Base-by-base conservation (phyloP, 306 rosid genomes). In the Senna tora region DNA sequence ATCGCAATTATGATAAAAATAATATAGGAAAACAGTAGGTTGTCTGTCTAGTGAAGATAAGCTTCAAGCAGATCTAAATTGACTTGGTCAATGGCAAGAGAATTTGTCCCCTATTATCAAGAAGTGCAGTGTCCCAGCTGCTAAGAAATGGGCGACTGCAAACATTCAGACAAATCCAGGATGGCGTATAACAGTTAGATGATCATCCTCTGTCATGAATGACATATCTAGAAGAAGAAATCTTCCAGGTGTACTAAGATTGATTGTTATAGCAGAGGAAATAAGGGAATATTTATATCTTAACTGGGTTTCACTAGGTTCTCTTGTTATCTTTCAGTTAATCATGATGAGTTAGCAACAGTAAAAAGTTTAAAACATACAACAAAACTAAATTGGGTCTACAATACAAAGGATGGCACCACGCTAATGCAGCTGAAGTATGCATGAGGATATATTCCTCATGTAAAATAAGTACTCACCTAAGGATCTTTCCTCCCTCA, bases 81-180 rank as follows among this genome's bases (percentile, higher is more conserved):
- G 51, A 78, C 28, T 53, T 20, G 62, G 63, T 78, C 52, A 74
- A 66, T 46, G 16, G 13, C 58, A 2, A 57, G 58, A 65, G 60
- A 54, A n/a, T 19, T 63, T 63, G 73, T 60, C 47, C 46, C 36
- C 59, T 79, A n/a, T 28, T 38, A 28, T 62, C 47, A 64, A 63
- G 65, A 39, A 55, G 80, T 54, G 77, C 69, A 74, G 53, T 19
- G 45, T 74, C 79, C 72, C 65, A 69, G 16, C 61, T 28, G 74
- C 45, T 34, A 72, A 70, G 75, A 70, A 68, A 65, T 56, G 64
- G 43, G 72, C 38, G 10, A 65, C 53, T 9, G 67, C 25, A 73
- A 60, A 61, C 71, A 71, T 62, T 42, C 41, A 71, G 53, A 69
- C 65, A 80, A 57, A 42, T 70, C 55, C 16, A 65, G 65, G 60